These are phyloP conservation scores for Nitzschia sp. DNA, from an alignment of 108 stramenopile genomes.

Conservation along the genomic window DNA sequence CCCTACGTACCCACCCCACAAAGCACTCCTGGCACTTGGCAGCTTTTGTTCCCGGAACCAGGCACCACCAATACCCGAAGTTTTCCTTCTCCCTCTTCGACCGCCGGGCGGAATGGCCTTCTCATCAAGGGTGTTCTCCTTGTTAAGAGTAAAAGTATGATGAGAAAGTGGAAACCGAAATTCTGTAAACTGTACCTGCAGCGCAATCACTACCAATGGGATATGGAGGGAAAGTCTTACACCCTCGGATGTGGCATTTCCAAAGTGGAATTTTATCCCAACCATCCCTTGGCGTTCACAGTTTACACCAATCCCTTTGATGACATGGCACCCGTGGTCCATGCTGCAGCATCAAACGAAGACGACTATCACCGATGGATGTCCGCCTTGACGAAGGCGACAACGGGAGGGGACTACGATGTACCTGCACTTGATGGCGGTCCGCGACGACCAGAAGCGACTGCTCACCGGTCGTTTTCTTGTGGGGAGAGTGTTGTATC, in stretches of 20 bases:
- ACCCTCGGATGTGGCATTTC: slow-evolving; percentile 38
- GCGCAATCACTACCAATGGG: slow-evolving; percentile 33
- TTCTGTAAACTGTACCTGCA: slow-evolving; percentile 18
- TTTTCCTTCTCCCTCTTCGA: neutral
- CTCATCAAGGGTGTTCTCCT: slow-evolving; percentile 29
- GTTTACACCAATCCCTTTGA: slow-evolving; percentile 39
- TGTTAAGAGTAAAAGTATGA: slow-evolving; percentile 26
- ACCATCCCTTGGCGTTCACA: slow-evolving; percentile 39
- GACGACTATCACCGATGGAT: slow-evolving; percentile 49
- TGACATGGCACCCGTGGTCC: slow-evolving; percentile 36
- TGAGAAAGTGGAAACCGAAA: slow-evolving; percentile 40
- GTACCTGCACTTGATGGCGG: neutral
- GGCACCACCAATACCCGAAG: slow-evolving; percentile 4
- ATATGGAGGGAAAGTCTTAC: slow-evolving; percentile 27
- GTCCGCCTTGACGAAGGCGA: slow-evolving; percentile 34
- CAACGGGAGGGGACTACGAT: slow-evolving; percentile 28
- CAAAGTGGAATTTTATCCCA: slow-evolving; percentile 39
- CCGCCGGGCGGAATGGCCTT: neutral
- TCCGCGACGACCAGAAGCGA: neutral
- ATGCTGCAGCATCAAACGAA: slow-evolving; percentile 35
- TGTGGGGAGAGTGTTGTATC: slow-evolving; percentile 15
- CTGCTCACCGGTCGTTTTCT: neutral
- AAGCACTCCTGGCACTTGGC: slow-evolving; percentile 31
- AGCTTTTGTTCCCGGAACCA: slow-evolving; percentile 27
- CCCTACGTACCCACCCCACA: neutral